These are phyloP conservation scores for Coniochaeta ligniaria DNA, from an alignment of 2,329 filamentous ascomycete species.

Conservation along the genomic window DNA sequence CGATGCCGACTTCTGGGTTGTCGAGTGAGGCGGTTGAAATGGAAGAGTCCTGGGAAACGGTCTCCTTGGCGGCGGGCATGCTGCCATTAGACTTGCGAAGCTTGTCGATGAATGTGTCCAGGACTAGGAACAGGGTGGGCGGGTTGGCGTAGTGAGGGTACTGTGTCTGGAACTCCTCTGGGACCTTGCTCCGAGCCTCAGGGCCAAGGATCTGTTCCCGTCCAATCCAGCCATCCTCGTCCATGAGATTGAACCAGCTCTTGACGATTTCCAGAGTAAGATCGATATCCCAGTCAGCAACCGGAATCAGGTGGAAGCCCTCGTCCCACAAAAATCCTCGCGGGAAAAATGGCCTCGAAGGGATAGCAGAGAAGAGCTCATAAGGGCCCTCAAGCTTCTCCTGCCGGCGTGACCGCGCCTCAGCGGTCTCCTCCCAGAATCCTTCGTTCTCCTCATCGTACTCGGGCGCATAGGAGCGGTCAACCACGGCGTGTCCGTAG, in stretches of 20 bases:
- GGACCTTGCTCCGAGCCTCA: slow-evolving; percentile 93
- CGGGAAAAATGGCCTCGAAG: slow-evolving; percentile 92
- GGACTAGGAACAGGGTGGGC: slow-evolving; percentile 83
- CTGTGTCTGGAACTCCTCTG: slow-evolving; percentile 84
- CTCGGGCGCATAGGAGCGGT: slow-evolving; percentile 83
- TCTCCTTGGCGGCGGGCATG: slow-evolving; percentile 32
- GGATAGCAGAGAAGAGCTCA: slow-evolving; percentile 85
- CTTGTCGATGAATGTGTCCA: slow-evolving; percentile 79
- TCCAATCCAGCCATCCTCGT: slow-evolving; percentile 95
- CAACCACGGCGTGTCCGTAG: slow-evolving; percentile 78
- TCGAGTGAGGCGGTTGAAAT: slow-evolving; percentile 59
- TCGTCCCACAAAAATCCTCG: slow-evolving; percentile 97
- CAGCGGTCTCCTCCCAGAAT: slow-evolving; percentile 88
- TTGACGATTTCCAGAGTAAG: slow-evolving; percentile 80
- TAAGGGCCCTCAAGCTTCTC: slow-evolving; percentile 73
- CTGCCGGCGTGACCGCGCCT: slow-evolving; percentile 62
- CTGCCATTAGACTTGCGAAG: slow-evolving; percentile 50
- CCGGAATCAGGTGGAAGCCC: slow-evolving; percentile 86
- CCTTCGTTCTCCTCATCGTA: slow-evolving; percentile 94
- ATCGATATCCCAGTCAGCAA: slow-evolving; percentile 91
- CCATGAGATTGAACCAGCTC: slow-evolving; percentile 95
- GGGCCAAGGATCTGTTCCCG: slow-evolving; percentile 89
- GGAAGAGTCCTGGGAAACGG: slow-evolving; percentile 31
- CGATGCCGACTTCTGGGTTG: slow-evolving; percentile 58
- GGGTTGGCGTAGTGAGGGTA: slow-evolving; percentile 98